These are phyloP conservation scores for Monascus ruber DNA, from an alignment of 2,329 filamentous ascomycete genomes.

Conservation along the genomic window DNA sequence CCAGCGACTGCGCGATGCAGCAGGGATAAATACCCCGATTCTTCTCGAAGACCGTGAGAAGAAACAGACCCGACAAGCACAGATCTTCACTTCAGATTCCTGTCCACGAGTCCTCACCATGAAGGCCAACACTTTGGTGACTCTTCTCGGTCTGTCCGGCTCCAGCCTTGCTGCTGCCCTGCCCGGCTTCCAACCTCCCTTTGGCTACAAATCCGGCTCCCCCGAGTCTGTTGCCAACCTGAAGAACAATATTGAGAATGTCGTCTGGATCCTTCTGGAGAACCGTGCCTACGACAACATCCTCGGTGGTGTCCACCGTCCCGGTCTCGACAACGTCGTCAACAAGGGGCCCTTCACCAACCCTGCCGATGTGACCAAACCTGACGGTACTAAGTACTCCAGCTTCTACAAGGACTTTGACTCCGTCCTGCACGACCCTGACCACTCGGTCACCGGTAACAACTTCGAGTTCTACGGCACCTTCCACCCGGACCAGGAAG, in stretches of 20 bases:
- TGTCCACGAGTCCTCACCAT: background rate
- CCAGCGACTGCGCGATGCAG: no score
- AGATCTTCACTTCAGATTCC: no score
- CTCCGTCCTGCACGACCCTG: constrained; percentile 32
- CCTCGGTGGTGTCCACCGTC: constrained; percentile 29
- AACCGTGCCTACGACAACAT: constrained; percentile 37
- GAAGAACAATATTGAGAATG: constrained; percentile 27
- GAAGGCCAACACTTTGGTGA: background rate
- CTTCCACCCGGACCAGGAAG: constrained; percentile 28
- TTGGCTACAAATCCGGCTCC: constrained; percentile 7
- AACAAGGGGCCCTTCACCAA: constrained; percentile 35
- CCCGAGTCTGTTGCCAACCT: constrained; percentile 9
- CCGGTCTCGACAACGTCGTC: constrained; percentile 32
- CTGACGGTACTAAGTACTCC: constrained; percentile 19
- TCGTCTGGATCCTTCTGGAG: constrained; percentile 29
- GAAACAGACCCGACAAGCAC: no score
- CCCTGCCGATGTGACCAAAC: constrained; percentile 25
- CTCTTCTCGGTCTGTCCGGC: background rate
- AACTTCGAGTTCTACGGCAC: constrained; percentile 35
- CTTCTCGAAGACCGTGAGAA: no score
- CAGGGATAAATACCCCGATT: no score
- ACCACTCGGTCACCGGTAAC: constrained; percentile 33
- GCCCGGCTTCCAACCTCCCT: background rate
- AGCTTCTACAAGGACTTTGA: constrained; percentile 27
- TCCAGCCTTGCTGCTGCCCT: background rate